Evolutionary conservation across 1,284 basidiomycete species (phyloP).

Genomic region (Abortiporus biennis): DNA sequence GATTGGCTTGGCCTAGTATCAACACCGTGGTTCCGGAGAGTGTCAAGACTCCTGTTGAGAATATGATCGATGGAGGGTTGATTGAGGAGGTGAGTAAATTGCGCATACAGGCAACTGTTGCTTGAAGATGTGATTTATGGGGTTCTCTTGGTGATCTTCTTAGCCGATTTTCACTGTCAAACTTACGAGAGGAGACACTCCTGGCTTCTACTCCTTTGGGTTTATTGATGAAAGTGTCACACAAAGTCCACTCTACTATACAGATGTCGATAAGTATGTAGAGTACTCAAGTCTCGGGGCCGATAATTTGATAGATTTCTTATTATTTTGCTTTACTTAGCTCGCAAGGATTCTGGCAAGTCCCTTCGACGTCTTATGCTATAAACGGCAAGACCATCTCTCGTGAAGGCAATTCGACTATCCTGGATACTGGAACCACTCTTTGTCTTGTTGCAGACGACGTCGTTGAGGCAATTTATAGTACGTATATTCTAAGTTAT

Average conservation of each 20-base stretch:
- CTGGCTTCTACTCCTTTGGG: slow-evolving; percentile 32
- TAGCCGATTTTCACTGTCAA: slow-evolving; percentile 29
- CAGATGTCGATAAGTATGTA: slow-evolving; percentile 23
- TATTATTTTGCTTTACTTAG: slow-evolving; percentile 8
- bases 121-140: no score
- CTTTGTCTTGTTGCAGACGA: slow-evolving; percentile 28
- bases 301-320: slow-evolving; percentile 6
- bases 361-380: slow-evolving; percentile 20
- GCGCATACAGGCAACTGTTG: no score
- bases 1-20: slow-evolving; percentile 28
- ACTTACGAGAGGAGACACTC: slow-evolving; percentile 23
- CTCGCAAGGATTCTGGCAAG: slow-evolving; percentile 30
- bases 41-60: slow-evolving; percentile 31
- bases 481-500: slow-evolving; percentile 7
- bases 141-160: neutral
- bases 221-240: slow-evolving; percentile 26
- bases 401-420: slow-evolving; percentile 28
- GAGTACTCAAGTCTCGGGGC: slow-evolving; percentile 10
- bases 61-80: slow-evolving; percentile 28
- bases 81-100: slow-evolving; percentile 18
- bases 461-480: slow-evolving; percentile 26
- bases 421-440: slow-evolving; percentile 35
- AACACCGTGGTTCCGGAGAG: slow-evolving; percentile 29
- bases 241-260: slow-evolving; percentile 21
- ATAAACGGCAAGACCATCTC: slow-evolving; percentile 21